Base-by-base conservation (phyloP, 2,329 filamentous ascomycete species). In the Cladosporium sp. region DNA sequence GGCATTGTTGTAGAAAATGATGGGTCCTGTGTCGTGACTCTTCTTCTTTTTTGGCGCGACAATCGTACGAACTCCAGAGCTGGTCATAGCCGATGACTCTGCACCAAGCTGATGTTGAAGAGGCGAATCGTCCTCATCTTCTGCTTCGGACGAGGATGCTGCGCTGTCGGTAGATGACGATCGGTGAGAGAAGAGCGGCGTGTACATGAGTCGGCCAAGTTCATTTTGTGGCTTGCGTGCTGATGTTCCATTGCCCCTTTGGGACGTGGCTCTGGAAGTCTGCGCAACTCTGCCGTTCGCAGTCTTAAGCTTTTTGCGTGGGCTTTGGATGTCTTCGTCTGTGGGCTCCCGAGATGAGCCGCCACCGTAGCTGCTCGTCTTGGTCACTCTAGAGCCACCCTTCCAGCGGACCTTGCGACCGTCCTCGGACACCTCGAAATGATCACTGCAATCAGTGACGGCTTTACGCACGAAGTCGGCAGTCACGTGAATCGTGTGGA, bases 401-500 rank as follows among this genome's bases (percentile, higher is more conserved):
- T 86, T 88, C 92, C 92, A 96, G 59, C 91, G 85, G 32, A 96
- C 87, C 75, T 92, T 93, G 60, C 88, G 87, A 0, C 92, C 91
- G 71, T 95, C 92, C 0, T 82, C 81, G 0, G 92, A 94, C 0
- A 96, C 76, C 74, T 96, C 91, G 61, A 96, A 88, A 71, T 90
- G 91, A 24, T 85, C 85, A 72, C 91, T 94, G 70, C 88, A 86
- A 59, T 90, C 87, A 0, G 82, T 80, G 1, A 96, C 83, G 0
- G 92, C 90, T 41, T 86, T 86, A 66, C 90, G 88, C 47, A 95
- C 88, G 72, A 94, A 94, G 32, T 90, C 87, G 0, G 89, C 84
- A 0, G 92, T 93, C 1, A 96, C 92, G 66, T 92, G 93, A 71
- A 95, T 84, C 0, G 93, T 94, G 72, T 96, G 92, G 21, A 96